Conservation (phyloP, 148 eudicot genomes). For the Mesembryanthemum crystallinum region DNA sequence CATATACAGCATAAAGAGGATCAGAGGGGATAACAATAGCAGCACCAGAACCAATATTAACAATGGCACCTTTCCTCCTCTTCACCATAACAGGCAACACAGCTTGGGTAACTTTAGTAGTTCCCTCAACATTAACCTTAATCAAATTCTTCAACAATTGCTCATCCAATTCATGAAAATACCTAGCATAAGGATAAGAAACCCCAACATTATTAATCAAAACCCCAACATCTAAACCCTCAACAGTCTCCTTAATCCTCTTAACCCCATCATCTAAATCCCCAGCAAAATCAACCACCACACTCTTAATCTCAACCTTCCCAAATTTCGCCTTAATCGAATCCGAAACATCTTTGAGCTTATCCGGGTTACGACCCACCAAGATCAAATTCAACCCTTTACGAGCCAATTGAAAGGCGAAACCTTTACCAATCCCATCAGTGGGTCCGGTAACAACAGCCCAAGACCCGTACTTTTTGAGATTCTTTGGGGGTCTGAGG, state of each 20-base stretch:
- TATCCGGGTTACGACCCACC: constrained; percentile 77
- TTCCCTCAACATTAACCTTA: constrained; percentile 48
- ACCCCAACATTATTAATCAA: constrained; percentile 58
- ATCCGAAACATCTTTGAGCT: constrained; percentile 62
- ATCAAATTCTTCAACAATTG: constrained; percentile 33
- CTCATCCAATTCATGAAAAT: constrained; percentile 48
- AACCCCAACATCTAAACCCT: constrained; percentile 56
- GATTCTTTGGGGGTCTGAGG: constrained; percentile 68
- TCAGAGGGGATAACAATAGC: constrained; percentile 44
- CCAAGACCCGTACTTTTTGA: constrained; percentile 95
- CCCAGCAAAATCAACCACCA: constrained; percentile 50
- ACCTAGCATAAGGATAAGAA: constrained; percentile 49
- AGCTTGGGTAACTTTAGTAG: constrained; percentile 43
- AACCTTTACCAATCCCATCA: constrained; percentile 89
- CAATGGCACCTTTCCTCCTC: constrained; percentile 52
- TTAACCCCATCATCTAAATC: constrained; percentile 36
- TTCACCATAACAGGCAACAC: constrained; percentile 44
- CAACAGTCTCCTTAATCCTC: constrained; percentile 28
- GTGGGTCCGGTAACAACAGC: constrained; percentile 91
- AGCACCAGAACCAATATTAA: constrained; percentile 70
- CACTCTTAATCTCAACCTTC: constrained; percentile 27
- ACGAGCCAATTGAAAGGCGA: constrained; percentile 75
- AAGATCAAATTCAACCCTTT: constrained; percentile 72
- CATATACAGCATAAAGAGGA: constrained; percentile 53
- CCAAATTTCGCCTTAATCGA: constrained; percentile 43